These are phyloP conservation scores for Mariannaea elegans DNA, from an alignment of 2,329 filamentous ascomycete genomes.

Conservation along the genomic window DNA sequence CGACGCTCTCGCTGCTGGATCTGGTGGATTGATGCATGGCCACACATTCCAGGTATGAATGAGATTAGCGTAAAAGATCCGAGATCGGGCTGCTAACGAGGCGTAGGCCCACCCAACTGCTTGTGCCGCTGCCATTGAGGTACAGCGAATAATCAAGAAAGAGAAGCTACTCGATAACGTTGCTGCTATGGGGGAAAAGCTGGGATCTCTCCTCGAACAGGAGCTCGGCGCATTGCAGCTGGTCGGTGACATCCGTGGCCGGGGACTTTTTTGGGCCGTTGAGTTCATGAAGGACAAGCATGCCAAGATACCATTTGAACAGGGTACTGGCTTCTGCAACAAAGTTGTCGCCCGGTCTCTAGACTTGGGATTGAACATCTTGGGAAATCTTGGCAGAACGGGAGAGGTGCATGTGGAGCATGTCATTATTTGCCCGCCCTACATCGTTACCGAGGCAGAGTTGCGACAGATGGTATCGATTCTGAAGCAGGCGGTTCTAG, in stretches of 20 bases:
- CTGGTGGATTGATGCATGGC: conserved; percentile 10
- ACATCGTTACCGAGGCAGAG: conserved; percentile 13
- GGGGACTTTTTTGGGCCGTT: conserved; percentile 21
- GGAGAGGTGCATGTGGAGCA: conserved; percentile 14
- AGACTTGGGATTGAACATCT: conserved; percentile 14
- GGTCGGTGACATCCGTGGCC: conserved; percentile 17
- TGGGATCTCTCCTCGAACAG: conserved; percentile 2
- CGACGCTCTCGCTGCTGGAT: conserved; percentile 8
- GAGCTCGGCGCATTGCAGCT: conserved; percentile 3
- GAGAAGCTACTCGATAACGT: conserved; percentile 14
- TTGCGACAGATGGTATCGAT: conserved; percentile 9
- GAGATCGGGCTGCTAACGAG: neutral
- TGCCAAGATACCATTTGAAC: neutral
- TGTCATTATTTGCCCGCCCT: conserved; percentile 14
- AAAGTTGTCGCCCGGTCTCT: neutral
- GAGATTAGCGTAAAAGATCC: too few species aligned
- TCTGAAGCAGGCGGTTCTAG: conserved; percentile 9
- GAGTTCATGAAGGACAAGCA: conserved; percentile 16
- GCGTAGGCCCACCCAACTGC: conserved; percentile 16
- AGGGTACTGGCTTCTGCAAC: neutral
- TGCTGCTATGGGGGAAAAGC: conserved; percentile 3
- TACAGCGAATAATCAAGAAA: conserved; percentile 10
- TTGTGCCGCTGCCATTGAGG: conserved; percentile 13
- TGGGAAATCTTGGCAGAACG: conserved; percentile 13
- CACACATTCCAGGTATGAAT: conserved; percentile 16